Base-by-base conservation (phyloP, 2,329 filamentous ascomycete species). In the Coleophoma cylindrospora region DNA sequence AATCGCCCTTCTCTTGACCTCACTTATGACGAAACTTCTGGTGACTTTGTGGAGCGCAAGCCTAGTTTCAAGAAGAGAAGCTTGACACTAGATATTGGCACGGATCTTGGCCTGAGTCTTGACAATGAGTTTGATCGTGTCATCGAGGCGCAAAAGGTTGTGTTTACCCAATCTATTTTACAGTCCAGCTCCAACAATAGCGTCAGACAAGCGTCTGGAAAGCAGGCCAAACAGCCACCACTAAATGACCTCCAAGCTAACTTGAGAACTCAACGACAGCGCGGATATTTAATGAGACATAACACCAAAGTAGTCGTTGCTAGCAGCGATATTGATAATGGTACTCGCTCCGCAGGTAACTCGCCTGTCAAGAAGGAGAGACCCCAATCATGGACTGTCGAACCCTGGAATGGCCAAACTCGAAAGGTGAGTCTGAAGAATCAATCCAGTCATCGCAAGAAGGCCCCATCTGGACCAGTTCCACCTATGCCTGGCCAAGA, bases 201-300 rank as follows among this genome's bases (percentile, higher is more conserved):
- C 41, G 51, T 64, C 57, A 72, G 73, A 75, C 74, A 76, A 77
- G 71, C 64, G 71, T 75, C 74, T 68, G 48, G 43, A 32, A 44
- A 44, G 41, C 21, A 44, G 41, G 19, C 36, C 15, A 51, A 33
- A 27, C 43, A 54, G 43, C 22, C 44, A 40, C 41, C 45, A 37
- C 22, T 45, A 40, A 34, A 44, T 50, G 43, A 53, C 47, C 34
- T 54, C 54, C 55, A 77, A 82, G 77, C 86, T 89, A 84, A 90
- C 78, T 65, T 74, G 63, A 77, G 68, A 64, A 63, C 72, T 61
- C 75, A 70, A 59, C 77, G 77, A 83, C 87, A 96, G 91, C 91
- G 95, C 74, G 94, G 94, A 50, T 99, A 99, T 65, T 78, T 97
- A 43, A 99, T 97, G 92, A 85, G 94, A 63, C 92, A 99, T 63